Base-by-base conservation (phyloP, 129 eudicot genomes). In the Heracleum sosnowskyi region DNA sequence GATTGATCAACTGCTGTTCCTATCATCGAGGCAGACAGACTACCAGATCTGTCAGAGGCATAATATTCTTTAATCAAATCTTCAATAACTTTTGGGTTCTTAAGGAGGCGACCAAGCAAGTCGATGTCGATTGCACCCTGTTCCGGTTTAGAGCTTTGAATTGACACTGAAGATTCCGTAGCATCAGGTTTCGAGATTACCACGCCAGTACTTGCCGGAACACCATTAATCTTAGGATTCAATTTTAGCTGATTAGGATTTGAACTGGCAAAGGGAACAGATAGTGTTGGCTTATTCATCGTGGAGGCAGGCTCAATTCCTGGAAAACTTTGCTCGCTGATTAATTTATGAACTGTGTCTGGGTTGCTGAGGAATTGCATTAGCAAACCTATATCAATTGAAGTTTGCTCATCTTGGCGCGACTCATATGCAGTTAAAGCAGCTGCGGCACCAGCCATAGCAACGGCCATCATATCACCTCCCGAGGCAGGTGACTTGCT, bases 381-480 rank as follows among this genome's bases (percentile, higher is more conserved):
- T 63, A 92, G 86, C 80, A 89, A 76, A 69, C 85, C 84, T 8
- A 81, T 69, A 84, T 89, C 96, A 34, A 92, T 82, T 77, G 82
- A 47, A 79, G 82, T 84, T 45, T 80, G 84, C 1, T 53, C 83
- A 49, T 84, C 89, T n/a, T 82, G 79, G 53, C 81, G 31, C 40
- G 86, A 75, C 29, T 83, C 64, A n/a, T 83, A 60, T 35, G 91
- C 88, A 37, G 87, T 79, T 20, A 86, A 78, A 41, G 88, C 87
- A 40, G 82, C 86, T 64, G 84, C 84, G 4, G 82, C 82, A 6
- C 82, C 85, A 24, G 78, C 82, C 17, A 80, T 79, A 77, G 81
- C 88, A 49, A 83, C 87, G 2, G 78, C 82, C 42, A 68, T 78
- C 77, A 81, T 45, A 74, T 86, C 87, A 79, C 83, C 85, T 22